Percentiles rank a stretch among this genome's conserved stretches.
Conservation (phyloP, 140 eudicot genomes). For the Ambrosia hybrid region DNA sequence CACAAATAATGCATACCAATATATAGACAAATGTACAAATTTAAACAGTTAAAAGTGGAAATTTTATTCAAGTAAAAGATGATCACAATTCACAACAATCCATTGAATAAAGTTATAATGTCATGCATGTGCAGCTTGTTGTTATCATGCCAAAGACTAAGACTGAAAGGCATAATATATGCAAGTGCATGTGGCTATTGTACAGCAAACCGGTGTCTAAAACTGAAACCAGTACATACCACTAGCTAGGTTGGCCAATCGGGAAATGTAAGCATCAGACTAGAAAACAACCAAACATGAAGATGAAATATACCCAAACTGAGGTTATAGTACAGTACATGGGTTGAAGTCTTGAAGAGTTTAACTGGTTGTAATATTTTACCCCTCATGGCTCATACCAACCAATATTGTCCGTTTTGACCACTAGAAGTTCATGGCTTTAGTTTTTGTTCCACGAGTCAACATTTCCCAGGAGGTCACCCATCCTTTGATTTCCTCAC, state of each 20-base stretch:
- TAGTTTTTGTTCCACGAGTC: no score
- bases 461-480: no score
- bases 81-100: constrained; percentile 1
- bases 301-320: background rate
- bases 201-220: constrained; percentile 50
- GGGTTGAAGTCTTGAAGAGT: no score
- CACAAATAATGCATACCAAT: constrained; percentile 6
- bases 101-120: constrained; percentile 1
- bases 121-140: constrained; percentile 22
- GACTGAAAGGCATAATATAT: constrained; percentile 21
- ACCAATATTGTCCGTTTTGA: no score
- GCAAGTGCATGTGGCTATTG: constrained; percentile 51
- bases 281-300: constrained; percentile 10
- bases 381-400: no score
- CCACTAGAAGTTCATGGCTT: no score
- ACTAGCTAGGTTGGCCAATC: background rate
- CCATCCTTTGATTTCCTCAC: no score
- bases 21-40: background rate
- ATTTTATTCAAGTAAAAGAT: background rate
- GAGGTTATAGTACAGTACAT: background rate
- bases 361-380: no score
- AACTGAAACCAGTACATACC: constrained; percentile 64
- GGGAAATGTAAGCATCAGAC: background rate
- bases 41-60: background rate
- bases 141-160: constrained; percentile 1